These are phyloP conservation scores for Candida anutae DNA, from an alignment of 1,139 yeast species.

Conservation along the genomic window DNA sequence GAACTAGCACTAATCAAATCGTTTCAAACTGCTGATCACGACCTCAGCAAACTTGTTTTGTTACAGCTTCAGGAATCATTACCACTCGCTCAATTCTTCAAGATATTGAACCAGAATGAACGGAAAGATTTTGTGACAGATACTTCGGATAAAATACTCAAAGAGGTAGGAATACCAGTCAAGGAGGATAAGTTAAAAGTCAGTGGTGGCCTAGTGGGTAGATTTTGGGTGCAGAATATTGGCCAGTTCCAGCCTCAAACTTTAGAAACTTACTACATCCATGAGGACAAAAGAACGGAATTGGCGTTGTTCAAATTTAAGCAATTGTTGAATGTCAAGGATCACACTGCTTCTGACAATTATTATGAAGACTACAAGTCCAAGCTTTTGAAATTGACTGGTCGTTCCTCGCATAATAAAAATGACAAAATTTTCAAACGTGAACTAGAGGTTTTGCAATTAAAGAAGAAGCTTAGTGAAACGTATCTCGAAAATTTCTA, in stretches of 20 bases:
- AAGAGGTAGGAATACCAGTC: conserved; percentile 6
- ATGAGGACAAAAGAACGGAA: conserved; percentile 26
- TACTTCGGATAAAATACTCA: conserved; percentile 9
- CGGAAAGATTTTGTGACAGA: conserved; percentile 13
- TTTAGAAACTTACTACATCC: conserved; percentile 24
- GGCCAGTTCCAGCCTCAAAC: conserved; percentile 17
- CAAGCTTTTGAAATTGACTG: conserved; percentile 16
- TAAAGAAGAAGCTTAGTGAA: conserved; percentile 46
- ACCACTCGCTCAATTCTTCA: conserved; percentile 33
- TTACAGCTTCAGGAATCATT: conserved; percentile 37
- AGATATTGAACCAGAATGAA: conserved; percentile 35
- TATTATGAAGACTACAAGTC: conserved; percentile 21
- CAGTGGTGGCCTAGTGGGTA: conserved; percentile 36
- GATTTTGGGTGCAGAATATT: conserved; percentile 29
- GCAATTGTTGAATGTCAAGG: conserved; percentile 5
- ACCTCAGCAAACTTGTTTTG: conserved; percentile 55
- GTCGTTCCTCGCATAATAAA: conserved; percentile 15
- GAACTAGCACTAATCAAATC: conserved; percentile 66
- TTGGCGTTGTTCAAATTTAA: conserved; percentile 16
- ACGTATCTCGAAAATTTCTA: conserved; percentile 51
- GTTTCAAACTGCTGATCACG: conserved; percentile 57
- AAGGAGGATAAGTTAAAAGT: conserved; percentile 16
- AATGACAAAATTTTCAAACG: conserved; percentile 32
- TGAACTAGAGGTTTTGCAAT: conserved; percentile 42
- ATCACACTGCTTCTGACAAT: conserved; percentile 5